Base-by-base conservation (phyloP, 495 filamentous ascomycete species). In the Talaromyces borbonicus region DNA sequence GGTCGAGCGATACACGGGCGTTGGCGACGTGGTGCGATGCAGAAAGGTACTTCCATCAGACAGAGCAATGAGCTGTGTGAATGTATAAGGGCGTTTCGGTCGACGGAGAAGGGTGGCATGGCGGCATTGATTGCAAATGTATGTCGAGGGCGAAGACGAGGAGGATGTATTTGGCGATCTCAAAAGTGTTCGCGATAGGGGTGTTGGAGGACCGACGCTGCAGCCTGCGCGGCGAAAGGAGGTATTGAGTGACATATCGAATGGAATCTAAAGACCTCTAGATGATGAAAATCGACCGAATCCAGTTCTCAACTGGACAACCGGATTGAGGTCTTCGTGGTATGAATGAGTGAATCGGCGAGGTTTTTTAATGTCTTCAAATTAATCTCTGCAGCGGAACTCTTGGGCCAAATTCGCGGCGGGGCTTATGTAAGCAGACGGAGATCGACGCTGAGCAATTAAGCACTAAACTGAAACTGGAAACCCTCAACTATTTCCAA, bases 41-140 rank as follows among this genome's bases (percentile, higher is more conserved):
- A 83, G 80, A 76, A 80, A 96, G 46, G 87, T 84, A 56, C 74
- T 80, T 46, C 92, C 92, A 73, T 98, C 92, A n/a, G 81, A 82
- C 51, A 95, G 83, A 46, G 90, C 90, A 44, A 97, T 75, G 25
- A 98, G 81, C 66, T 98, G 92, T 16, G 92, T 95, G 78, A 95
- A 95, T 53, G 83, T 86, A 77, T 96, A 96, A 25, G 92, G 92
- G 4, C 90, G 82, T 55, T 85, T 81, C 12, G 86, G 87, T 3
- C 93, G 89, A 26, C 75, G 79, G 57, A 98, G 77, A 49, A 95
- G 84, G n/a, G 83, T 85, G 19, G 92, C 93, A 59, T 88, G 78
- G n/a, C 87, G 84, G 61, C 68, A 66, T 72, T 68, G 68, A 43
- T 61, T 60, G 57, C 64, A 70, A 57, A 68, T 53, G 56, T 68